Base-by-base conservation (phyloP, 1,284 basidiomycete genomes). In the Malassezia brasiliensis region DNA sequence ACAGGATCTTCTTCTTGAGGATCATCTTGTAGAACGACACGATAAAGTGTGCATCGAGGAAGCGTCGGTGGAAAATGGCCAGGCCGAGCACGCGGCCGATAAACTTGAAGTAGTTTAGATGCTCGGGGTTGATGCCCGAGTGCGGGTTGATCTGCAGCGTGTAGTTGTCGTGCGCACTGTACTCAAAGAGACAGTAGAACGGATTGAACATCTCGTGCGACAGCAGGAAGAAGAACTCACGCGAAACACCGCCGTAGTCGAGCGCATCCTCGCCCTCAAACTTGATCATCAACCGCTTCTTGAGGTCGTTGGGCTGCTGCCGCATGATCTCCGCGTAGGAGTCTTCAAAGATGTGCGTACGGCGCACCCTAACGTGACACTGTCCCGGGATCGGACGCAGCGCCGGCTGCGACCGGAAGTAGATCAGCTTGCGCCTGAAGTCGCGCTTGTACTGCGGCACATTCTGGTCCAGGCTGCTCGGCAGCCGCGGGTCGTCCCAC, bases 361-460 rank as follows among this genome's bases (percentile, higher is more conserved):
- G 83, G 62, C 91, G 82, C 54, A 99, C 83, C 79, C 94, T 96
- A 77, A 96, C 81, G 77, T 98, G 93, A 74, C 91, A 96, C 76
- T 96, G 96, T 42, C 94, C 93, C 2, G 78, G 78, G 56, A 77
- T 77, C 31, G 78, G 78, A 58, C 91, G 83, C 79, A 98, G 86
- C 50, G 90, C 90, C 39, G 91, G 93, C 77, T 98, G 94, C 67
- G 86, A 90, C 61, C 94, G 83, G 84, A 99, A 98, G 80, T 99
- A 99, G 68, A 99, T 90, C 57, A 99, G 84, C 79, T 99, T 99
- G 67, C 93, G 79, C 65, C 93, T 81, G 80, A 98, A 99, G 80
- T 98, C 94, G 60, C 94, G 87, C 81, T 99, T 98, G 81, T 96
- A 98, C 78, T 98, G 91, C 38, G 94, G 94, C 17, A 96, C 93